These are phyloP conservation scores for Dovyalis caffra DNA, from an alignment of 345 rosid species.

Conservation along the genomic window DNA sequence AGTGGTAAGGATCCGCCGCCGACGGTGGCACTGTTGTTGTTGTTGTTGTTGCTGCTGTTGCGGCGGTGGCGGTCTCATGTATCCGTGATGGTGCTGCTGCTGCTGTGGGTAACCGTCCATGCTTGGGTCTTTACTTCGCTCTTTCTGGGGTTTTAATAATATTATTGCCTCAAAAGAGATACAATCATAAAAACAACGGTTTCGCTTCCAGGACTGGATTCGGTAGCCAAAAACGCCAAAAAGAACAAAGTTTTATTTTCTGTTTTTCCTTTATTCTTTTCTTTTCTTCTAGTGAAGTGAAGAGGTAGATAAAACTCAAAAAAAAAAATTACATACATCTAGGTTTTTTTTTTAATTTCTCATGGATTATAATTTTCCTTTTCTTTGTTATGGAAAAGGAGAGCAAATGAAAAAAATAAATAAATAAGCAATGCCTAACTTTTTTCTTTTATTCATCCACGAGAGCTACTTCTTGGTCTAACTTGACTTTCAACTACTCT, in stretches of 20 bases:
- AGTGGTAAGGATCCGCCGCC: slow-evolving; percentile 44
- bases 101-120: slow-evolving; percentile 68
- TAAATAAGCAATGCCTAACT: no score
- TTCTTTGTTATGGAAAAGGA: no score
- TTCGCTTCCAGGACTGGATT: neutral
- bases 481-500: no score
- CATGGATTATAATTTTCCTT: no score
- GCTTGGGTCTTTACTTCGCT: neutral
- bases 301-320: no score
- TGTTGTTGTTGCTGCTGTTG: slow-evolving; percentile 37
- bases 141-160: neutral
- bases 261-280: neutral
- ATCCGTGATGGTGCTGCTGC: slow-evolving; percentile 39
- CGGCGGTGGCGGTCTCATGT: slow-evolving; percentile 47
- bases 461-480: no score
- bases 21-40: slow-evolving; percentile 25
- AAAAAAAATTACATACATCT: no score
- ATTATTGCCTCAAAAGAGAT: neutral
- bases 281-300: neutral
- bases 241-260: neutral
- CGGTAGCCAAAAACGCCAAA: neutral
- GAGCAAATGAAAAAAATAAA: no score
- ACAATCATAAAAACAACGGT: neutral
- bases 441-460: no score
- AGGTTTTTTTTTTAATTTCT: no score